These are phyloP conservation scores for Termitomyces sp. DNA, from an alignment of 768 basidiomycete species.

Conservation along the genomic window DNA sequence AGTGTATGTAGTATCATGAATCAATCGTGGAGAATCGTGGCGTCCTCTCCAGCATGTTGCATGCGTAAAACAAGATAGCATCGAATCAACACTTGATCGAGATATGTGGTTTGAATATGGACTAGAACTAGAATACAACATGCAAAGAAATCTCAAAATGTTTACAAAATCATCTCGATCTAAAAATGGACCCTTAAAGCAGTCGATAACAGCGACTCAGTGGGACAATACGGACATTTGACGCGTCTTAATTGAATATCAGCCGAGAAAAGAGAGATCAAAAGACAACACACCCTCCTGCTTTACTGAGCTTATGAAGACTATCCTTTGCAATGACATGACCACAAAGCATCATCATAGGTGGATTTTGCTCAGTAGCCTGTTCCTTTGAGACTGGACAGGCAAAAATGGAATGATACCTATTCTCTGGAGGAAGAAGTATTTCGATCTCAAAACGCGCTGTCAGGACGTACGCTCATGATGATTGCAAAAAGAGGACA, in stretches of 20 bases:
- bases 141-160: background rate
- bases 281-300: slow-evolving; percentile 48
- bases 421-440: slow-evolving; percentile 75
- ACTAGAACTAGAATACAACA: background rate
- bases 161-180: background rate
- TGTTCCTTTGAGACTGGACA: slow-evolving; percentile 99
- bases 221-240: slow-evolving; percentile 96
- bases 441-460: slow-evolving; percentile 75
- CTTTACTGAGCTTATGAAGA: slow-evolving; percentile 83
- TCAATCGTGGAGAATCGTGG: no score
- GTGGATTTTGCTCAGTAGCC: slow-evolving; percentile 87
- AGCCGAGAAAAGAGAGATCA: background rate
- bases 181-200: slow-evolving; percentile 69
- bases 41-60: no score
- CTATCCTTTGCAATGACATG: slow-evolving; percentile 95
- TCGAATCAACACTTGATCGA: no score
- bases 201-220: slow-evolving; percentile 55
- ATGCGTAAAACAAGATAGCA: no score
- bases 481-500: slow-evolving; percentile 6
- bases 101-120: no score
- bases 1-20: no score
- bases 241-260: slow-evolving; percentile 54
- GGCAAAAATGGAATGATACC: slow-evolving; percentile 96
- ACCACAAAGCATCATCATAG: slow-evolving; percentile 97
- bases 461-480: background rate